Evolutionary conservation across 495 filamentous ascomycete species (phyloP).

Genomic region (Daldinia grandis): DNA sequence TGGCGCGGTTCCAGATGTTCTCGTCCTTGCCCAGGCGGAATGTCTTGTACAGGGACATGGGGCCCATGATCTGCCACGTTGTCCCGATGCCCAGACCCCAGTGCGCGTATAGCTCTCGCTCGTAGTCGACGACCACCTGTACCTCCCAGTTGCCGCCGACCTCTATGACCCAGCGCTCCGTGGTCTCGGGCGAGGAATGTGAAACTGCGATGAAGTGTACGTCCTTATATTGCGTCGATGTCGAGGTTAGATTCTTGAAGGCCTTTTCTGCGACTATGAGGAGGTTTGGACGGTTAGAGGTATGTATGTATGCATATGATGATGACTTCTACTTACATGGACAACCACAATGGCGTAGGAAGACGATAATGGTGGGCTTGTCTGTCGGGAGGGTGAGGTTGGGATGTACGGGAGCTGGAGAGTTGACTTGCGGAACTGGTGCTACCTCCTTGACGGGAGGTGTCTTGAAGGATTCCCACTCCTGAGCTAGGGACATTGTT

Average conservation of each 20-base stretch:
- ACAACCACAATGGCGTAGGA: constrained; percentile 69
- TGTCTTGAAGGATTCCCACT: constrained; percentile 47
- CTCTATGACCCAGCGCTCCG: constrained; percentile 61
- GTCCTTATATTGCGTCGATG: constrained; percentile 56
- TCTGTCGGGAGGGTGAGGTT: constrained; percentile 56
- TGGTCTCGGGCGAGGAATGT: constrained; percentile 59
- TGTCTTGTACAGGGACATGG: constrained; percentile 55
- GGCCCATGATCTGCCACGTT: constrained; percentile 62
- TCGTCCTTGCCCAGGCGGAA: constrained; percentile 60
- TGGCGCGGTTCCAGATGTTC: constrained; percentile 63
- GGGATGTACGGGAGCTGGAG: constrained; percentile 56
- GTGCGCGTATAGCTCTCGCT: constrained; percentile 58
- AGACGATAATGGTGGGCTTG: constrained; percentile 62
- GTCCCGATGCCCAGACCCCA: constrained; percentile 64
- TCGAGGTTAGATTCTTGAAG: constrained; percentile 55
- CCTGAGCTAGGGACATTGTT: constrained; percentile 28
- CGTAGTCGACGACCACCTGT: constrained; percentile 61
- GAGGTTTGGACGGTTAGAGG: neutral
- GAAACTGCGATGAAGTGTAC: constrained; percentile 66
- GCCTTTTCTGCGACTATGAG: constrained; percentile 65
- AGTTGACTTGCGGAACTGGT: constrained; percentile 54
- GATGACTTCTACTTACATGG: constrained; percentile 55
- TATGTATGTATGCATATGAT: neutral
- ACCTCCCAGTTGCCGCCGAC: constrained; percentile 63
- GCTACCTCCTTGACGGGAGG: constrained; percentile 44